Evolutionary conservation across 2,329 filamentous ascomycete species (phyloP), one percentile per base, ranked within the genome.

Genomic region (Talaromyces sp.): DNA sequence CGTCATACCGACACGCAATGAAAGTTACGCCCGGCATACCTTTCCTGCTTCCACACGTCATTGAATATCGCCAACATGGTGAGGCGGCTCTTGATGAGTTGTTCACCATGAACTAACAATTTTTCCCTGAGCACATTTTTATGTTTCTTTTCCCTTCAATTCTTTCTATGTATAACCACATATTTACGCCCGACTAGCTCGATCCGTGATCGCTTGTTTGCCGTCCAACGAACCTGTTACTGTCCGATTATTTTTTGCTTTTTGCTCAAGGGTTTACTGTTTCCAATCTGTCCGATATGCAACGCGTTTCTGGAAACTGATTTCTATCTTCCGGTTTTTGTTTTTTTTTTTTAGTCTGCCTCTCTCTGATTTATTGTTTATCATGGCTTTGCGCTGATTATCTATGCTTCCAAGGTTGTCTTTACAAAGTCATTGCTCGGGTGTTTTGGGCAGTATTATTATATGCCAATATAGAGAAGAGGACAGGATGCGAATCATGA

Each of bases 41-140:
- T 0, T 80, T 79, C 64, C 70, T 80, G 3, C 47, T 74, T 5
- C 77, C 78, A 2, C 78, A 80, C 69, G 64, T 77, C 59, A 69
- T 70, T 16, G 76, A 79, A 35, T 74, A 71, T 57, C 71, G 72
- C 43, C 68, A 72, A 56, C 65, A 69, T 16, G 75, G 75, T 16
- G 69, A 73, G 52, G 24, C 65, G 2, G 71, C 66, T 16, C 67
- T 77, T 47, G 71, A 73, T 27, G 69, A 71, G 16, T 63, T 78
- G 49, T 70, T 75, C n/a, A 70, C 71, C 54, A 69, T 52, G 7
- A 37, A 41, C 14, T 60, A 43, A 58, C 52, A 19, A 24, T 35
- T 27, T 31, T 16, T 31, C 37, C 11, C n/a, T 47, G 7, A 31
- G 27, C 27, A 24, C 11, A 11, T 39, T 37, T 60, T 24, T 60